phyloP scores from a whole-genome alignment of 2,329 filamentous ascomycete species.

The Curvularia lunata region DNA sequence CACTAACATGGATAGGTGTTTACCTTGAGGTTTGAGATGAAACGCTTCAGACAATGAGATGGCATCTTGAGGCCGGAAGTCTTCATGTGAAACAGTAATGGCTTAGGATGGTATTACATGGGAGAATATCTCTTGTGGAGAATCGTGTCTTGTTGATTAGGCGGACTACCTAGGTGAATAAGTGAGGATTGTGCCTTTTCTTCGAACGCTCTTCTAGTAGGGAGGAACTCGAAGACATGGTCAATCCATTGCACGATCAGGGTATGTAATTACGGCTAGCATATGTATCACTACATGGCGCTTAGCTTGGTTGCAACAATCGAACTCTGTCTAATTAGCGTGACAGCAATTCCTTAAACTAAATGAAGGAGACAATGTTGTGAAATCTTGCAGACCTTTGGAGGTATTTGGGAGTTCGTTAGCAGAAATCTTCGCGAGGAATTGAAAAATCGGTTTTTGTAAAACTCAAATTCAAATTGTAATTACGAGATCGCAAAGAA shows the following conservation, averaged over 20 bases:
- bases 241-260: not conserved
- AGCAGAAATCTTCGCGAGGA: no score
- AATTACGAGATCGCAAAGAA: not conserved
- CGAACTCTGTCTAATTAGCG: not conserved
- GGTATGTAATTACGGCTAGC: not conserved
- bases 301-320: not conserved
- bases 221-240: not conserved
- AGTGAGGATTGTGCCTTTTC: not conserved
- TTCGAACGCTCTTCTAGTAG: not conserved
- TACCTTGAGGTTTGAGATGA: not conserved
- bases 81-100: not conserved
- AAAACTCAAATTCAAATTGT: not conserved
- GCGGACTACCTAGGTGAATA: not conserved
- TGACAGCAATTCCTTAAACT: not conserved
- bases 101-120: not conserved
- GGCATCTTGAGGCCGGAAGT: not conserved
- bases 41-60: not conserved
- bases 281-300: not conserved
- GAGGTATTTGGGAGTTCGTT: not conserved
- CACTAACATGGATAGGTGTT: slow-evolving; percentile 5
- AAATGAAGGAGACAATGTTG: not conserved
- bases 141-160: not conserved
- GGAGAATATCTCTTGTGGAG: no score
- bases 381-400: not conserved
- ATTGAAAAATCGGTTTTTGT: no score